Evolutionary conservation across 2,329 filamentous ascomycete genomes (phyloP).

Genomic region (Tothia fuscella): DNA sequence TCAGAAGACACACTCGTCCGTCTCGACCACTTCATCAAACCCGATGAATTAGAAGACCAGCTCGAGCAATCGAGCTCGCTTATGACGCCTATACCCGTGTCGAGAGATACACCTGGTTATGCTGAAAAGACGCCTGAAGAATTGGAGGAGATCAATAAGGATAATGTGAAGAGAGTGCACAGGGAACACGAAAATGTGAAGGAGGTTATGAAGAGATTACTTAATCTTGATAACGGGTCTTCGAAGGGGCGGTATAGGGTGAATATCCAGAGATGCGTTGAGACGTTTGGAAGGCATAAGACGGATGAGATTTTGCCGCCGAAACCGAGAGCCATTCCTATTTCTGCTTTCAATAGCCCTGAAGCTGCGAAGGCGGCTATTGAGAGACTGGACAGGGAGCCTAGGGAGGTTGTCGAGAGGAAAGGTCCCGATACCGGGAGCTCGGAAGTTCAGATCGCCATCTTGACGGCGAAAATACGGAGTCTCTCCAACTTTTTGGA

Average conservation of each 20-base stretch:
- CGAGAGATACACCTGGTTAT: not conserved
- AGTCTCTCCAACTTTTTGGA: conserved; percentile 62
- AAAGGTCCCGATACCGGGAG: conserved; percentile 89
- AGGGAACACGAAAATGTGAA: conserved; percentile 45
- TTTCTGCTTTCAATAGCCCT: conserved; percentile 9
- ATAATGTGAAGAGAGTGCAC: conserved; percentile 27
- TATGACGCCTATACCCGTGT: conserved; percentile 26
- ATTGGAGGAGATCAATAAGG: conserved; percentile 9
- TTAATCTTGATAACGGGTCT: conserved; percentile 63
- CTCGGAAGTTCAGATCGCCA: conserved; percentile 94
- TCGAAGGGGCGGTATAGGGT: conserved; percentile 66
- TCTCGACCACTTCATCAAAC: conserved; percentile 66
- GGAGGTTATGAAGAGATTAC: conserved; percentile 69
- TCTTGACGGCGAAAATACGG: conserved; percentile 87
- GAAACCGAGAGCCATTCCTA: conserved; percentile 32
- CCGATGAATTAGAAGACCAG: conserved; percentile 53
- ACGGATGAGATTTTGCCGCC: conserved; percentile 62
- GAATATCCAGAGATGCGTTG: conserved; percentile 74
- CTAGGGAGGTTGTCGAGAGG: conserved; percentile 30
- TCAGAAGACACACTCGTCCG: conserved; percentile 25
- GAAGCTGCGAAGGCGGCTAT: not conserved
- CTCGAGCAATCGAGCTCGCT: conserved; percentile 57
- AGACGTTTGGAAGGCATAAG: conserved; percentile 80
- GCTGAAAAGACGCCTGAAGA: not conserved
- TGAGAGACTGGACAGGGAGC: not conserved